phyloP scores from a whole-genome alignment of 306 rosid genomes.

The Vicia faba region DNA sequence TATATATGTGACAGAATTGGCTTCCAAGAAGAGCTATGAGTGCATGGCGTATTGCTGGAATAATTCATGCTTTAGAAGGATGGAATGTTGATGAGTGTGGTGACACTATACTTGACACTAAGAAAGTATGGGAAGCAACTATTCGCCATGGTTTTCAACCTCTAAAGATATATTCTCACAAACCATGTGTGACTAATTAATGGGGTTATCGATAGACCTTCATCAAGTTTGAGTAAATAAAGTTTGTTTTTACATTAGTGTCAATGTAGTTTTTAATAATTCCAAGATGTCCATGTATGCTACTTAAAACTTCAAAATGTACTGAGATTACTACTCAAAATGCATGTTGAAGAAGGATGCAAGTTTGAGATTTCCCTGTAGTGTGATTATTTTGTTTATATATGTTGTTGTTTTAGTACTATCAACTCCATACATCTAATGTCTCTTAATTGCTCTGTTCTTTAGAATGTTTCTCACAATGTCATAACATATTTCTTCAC shows the following conservation, averaged over 20 bases:
- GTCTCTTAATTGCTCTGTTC: too few relatives aligned
- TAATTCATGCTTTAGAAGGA: slow-evolving; percentile 60
- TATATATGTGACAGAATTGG: slow-evolving; percentile 44
- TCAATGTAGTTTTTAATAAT: background rate
- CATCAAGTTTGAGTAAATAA: background rate
- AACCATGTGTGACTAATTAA: background rate
- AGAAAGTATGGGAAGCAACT: slow-evolving; percentile 55
- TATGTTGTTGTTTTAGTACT: too few relatives aligned
- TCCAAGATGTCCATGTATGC: background rate
- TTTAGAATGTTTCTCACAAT: too few relatives aligned
- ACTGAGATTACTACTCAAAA: background rate
- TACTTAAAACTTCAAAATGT: background rate
- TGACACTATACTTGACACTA: slow-evolving; percentile 4
- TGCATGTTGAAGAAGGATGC: background rate
- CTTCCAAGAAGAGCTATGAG: slow-evolving; percentile 67
- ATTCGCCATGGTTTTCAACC: slow-evolving; percentile 61
- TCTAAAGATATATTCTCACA: background rate
- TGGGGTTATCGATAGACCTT: background rate
- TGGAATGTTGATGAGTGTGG: slow-evolving; percentile 66
- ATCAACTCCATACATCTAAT: too few relatives aligned
- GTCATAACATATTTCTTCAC: too few relatives aligned
- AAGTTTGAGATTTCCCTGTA: too few relatives aligned
- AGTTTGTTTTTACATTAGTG: background rate
- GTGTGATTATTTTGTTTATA: too few relatives aligned
- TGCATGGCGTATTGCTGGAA: slow-evolving; percentile 65